Conservation (phyloP, 2,329 filamentous ascomycete genomes). For the Exophiala alcalophila region DNA sequence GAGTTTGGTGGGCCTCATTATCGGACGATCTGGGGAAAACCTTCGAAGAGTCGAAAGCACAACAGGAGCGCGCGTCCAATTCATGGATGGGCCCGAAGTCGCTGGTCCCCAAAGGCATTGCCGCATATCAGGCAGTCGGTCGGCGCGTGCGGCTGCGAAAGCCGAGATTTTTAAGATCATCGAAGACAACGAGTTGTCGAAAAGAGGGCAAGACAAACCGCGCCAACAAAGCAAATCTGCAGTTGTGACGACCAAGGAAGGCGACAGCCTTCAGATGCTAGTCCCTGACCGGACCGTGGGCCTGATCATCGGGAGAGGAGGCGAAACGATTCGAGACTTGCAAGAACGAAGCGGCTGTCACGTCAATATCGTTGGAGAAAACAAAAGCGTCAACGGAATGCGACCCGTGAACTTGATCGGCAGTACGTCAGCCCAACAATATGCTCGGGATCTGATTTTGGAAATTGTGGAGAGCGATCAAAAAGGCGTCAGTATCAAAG, state of each 20-base stretch:
- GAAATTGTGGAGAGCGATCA: conserved; percentile 89
- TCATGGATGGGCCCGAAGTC: conserved; percentile 71
- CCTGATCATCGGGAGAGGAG: conserved; percentile 87
- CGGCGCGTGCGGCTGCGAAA: conserved; percentile 73
- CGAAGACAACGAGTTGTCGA: conserved; percentile 71
- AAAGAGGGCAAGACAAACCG: conserved; percentile 31
- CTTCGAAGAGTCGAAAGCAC: conserved; percentile 79
- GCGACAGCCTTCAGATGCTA: conserved; percentile 89
- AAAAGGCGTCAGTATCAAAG: conserved; percentile 36
- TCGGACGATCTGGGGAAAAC: conserved; percentile 86
- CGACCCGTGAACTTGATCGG: conserved; percentile 89
- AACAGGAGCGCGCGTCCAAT: conserved; percentile 80
- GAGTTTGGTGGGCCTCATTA: conserved; percentile 82
- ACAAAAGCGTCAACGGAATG: conserved; percentile 85
- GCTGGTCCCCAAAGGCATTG: conserved; percentile 75
- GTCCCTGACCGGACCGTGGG: conserved; percentile 90
- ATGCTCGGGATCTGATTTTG: conserved; percentile 83
- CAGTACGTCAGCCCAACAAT: conserved; percentile 67
- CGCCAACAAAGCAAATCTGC: conserved; percentile 25
- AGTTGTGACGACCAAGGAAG: conserved; percentile 56
- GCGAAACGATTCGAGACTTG: conserved; percentile 87
- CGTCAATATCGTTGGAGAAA: conserved; percentile 91
- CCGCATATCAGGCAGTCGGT: conserved; percentile 73
- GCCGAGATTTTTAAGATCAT: conserved; percentile 83
- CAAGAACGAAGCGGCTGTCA: conserved; percentile 92